A percentile compares a stretch with the other conserved stretches of the same genome.
Evolutionary conservation across 768 basidiomycete species (phyloP).

Genomic region (Tulasnella sp.): DNA sequence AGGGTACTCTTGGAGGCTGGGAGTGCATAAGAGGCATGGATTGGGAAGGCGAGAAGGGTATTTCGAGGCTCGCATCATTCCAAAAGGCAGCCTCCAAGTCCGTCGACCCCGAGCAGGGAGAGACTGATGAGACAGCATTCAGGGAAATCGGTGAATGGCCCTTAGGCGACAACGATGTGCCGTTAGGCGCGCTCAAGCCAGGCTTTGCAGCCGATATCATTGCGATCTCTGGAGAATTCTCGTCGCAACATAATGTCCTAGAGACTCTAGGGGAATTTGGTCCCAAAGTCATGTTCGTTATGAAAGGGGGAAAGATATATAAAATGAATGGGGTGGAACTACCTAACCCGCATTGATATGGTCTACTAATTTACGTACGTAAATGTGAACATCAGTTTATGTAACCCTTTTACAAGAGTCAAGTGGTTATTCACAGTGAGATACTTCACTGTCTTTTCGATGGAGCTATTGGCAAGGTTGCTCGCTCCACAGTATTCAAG

Average conservation of each 20-base stretch:
- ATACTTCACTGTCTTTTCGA: too few species aligned
- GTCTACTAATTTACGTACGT: too few species aligned
- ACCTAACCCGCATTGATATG: too few species aligned
- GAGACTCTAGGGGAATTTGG: neutral
- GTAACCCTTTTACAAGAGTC: too few species aligned
- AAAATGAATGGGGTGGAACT: slow-evolving; percentile 28
- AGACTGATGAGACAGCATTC: neutral
- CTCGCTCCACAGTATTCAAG: too few species aligned
- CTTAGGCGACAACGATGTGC: slow-evolving; percentile 38
- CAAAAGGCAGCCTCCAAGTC: slow-evolving; percentile 15
- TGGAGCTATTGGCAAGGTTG: too few species aligned
- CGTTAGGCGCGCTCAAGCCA: slow-evolving; percentile 39
- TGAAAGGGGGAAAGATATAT: slow-evolving; percentile 43
- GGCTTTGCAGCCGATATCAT: slow-evolving; percentile 46
- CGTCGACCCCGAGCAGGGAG: neutral
- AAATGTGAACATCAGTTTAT: too few species aligned
- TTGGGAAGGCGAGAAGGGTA: slow-evolving; percentile 21
- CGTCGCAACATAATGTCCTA: slow-evolving; percentile 24
- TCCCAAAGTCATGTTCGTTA: slow-evolving; percentile 40
- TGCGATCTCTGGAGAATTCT: slow-evolving; percentile 29
- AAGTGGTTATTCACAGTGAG: too few species aligned
- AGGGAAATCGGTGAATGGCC: slow-evolving; percentile 22
- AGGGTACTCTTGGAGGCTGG: slow-evolving; percentile 51
- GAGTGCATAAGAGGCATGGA: slow-evolving; percentile 36
- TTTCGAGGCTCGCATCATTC: slow-evolving; percentile 22